Evolutionary conservation across 1,284 basidiomycete genomes (phyloP).

Genomic region (Boletellus deceptivus): DNA sequence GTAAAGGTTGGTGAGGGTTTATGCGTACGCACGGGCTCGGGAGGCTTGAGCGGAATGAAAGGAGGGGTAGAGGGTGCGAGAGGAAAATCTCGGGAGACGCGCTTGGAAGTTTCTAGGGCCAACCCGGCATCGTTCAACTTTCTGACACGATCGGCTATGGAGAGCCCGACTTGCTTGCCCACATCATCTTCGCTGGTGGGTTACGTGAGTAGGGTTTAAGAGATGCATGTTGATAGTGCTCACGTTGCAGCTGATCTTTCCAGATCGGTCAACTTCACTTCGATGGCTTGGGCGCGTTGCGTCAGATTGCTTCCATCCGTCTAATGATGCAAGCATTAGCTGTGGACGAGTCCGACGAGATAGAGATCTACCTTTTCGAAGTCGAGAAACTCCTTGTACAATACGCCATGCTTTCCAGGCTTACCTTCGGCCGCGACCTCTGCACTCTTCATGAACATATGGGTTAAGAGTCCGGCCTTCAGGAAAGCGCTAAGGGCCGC

Average conservation of each 20-base stretch:
- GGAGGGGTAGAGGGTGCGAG: constrained; percentile 35
- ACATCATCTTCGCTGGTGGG: constrained; percentile 18
- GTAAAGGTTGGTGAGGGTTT: constrained; percentile 23
- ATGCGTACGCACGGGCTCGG: constrained; percentile 23
- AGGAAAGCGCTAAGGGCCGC: constrained; percentile 57
- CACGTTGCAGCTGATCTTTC: constrained; percentile 50
- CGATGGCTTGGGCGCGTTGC: constrained; percentile 48
- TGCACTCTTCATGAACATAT: constrained; percentile 54
- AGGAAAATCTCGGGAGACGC: constrained; percentile 48
- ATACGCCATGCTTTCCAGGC: constrained; percentile 44
- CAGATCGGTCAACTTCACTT: constrained; percentile 56
- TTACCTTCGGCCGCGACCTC: constrained; percentile 53
- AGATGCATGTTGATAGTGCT: constrained; percentile 24
- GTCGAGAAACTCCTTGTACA: constrained; percentile 56
- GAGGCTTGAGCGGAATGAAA: constrained; percentile 36
- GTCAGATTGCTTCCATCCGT: constrained; percentile 49
- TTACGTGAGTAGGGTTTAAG: constrained; percentile 10
- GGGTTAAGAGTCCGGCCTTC: constrained; percentile 56
- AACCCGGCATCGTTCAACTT: constrained; percentile 69
- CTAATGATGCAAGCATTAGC: constrained; percentile 37
- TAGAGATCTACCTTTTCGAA: constrained; percentile 54
- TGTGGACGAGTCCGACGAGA: constrained; percentile 10
- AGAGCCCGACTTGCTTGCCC: constrained; percentile 46
- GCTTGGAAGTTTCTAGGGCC: constrained; percentile 51
- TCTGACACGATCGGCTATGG: constrained; percentile 69